Base-by-base conservation (phyloP, 2,329 filamentous ascomycete genomes). In the Eurotiales sp. region DNA sequence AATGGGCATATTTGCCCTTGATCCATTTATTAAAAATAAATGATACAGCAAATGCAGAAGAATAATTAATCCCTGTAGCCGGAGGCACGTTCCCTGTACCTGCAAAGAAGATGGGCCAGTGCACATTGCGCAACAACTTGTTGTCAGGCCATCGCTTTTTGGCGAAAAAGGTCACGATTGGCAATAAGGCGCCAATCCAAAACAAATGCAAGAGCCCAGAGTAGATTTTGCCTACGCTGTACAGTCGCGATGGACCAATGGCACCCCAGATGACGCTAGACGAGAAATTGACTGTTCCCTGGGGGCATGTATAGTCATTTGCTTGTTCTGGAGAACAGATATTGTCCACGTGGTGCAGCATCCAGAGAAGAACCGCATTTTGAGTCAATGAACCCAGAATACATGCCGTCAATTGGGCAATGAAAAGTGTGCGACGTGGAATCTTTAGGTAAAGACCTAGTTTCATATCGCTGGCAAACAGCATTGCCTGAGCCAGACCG, bases 91-190 rank as follows among this genome's bases (percentile, higher is more conserved):
- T 61, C n/a, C 58, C 58, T 3, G 60, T 61, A 2, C 56, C 58
- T 4, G 56, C 59, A 42, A 64, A 59, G 48, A 64, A 60, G 3
- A 63, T 55, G 4, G 61, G 61, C 57, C 57, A 59, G 60, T 53
- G 67, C 10, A 59, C 32, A 12, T 57, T 57, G 1, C 52, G 36
- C 14, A 59, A 34, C 12, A 59, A 45, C 1, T 54, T 50, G 2
- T 77, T 80, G 59, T 76, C 78, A 14, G 83, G 83, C 61, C 76
- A 86, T 47, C 73, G 72, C 44, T 81, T 77, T 5, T 81, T 81
- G 32, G 84, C 68, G 17, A 69, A 54, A 55, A 68, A 87, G 42
- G 73, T 76, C 19, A 75, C 57, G 0, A 75, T 61, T 1, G 74
- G 73, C 12, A 73, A 58, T 10, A 74, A 58, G 25, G 67, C 64